Percentiles rank a stretch among this genome's conserved stretches.
Evolutionary conservation across 2,329 filamentous ascomycete species (phyloP).

Genomic region (Fusarium drepaniforme): DNA sequence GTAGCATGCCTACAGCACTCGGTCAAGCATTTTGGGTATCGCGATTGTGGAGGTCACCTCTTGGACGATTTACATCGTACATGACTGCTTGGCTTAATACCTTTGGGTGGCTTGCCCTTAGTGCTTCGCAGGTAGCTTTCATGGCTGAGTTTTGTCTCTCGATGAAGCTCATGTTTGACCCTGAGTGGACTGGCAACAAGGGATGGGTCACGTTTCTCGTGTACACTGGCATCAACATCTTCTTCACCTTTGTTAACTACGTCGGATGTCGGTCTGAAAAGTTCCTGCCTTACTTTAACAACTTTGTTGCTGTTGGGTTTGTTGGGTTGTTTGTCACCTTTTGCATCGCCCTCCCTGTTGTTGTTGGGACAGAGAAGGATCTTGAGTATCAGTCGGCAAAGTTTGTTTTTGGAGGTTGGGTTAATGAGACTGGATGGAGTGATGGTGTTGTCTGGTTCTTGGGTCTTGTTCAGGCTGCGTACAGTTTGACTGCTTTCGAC

Average conservation of each 20-base stretch:
- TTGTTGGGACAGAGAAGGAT: constrained; percentile 58
- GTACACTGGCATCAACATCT: constrained; percentile 62
- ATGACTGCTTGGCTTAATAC: constrained; percentile 71
- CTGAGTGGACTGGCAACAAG: constrained; percentile 56
- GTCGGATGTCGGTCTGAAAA: constrained; percentile 60
- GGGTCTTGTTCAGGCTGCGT: constrained; percentile 67
- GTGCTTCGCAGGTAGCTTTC: constrained; percentile 67
- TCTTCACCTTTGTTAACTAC: constrained; percentile 63
- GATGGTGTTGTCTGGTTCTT: constrained; percentile 68
- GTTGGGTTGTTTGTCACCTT: constrained; percentile 64
- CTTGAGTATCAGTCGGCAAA: constrained; percentile 60
- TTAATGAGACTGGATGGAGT: constrained; percentile 59
- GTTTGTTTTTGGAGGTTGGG: constrained; percentile 65
- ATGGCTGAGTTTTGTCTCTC: constrained; percentile 67
- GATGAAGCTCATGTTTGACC: constrained; percentile 66
- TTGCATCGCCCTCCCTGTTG: constrained; percentile 63
- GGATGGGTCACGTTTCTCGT: constrained; percentile 69
- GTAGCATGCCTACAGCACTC: constrained; percentile 69
- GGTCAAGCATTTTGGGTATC: constrained; percentile 69
- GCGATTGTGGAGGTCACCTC: constrained; percentile 50
- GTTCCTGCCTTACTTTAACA: constrained; percentile 64
- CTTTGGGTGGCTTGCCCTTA: constrained; percentile 70
- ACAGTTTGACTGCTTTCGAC: constrained; percentile 64
- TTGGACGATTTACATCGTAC: constrained; percentile 64
- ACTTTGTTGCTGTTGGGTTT: constrained; percentile 66